Evolutionary conservation across 768 basidiomycete species (phyloP).

Genomic region (Mycena latifolia): DNA sequence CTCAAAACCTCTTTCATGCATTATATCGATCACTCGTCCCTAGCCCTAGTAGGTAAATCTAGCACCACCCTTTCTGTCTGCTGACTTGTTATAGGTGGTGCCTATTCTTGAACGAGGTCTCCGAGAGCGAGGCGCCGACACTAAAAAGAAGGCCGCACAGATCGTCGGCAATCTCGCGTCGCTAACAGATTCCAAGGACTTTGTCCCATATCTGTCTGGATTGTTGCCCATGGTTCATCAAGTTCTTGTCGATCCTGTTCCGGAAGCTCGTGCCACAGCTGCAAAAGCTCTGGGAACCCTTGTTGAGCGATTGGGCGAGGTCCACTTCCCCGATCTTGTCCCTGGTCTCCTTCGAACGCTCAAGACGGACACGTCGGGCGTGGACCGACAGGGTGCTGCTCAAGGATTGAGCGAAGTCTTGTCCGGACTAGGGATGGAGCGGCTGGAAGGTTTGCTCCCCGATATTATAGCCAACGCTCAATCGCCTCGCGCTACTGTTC

Average conservation of each 20-base stretch:
- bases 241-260: slow-evolving; percentile 96
- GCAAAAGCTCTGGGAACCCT: slow-evolving; percentile 96
- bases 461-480: slow-evolving; percentile 94
- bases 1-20: slow-evolving; percentile 97
- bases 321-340: slow-evolving; percentile 95
- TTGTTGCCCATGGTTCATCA: slow-evolving; percentile 92
- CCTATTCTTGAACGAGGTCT: slow-evolving; percentile 96
- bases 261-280: slow-evolving; percentile 96
- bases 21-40: slow-evolving; percentile 96
- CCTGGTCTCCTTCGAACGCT: slow-evolving; percentile 89
- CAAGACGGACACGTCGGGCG: slow-evolving; percentile 93
- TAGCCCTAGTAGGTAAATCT: slow-evolving; percentile 80
- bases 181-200: slow-evolving; percentile 90
- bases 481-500: slow-evolving; percentile 89
- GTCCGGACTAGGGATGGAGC: slow-evolving; percentile 97
- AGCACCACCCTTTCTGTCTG: not conserved
- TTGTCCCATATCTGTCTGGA: slow-evolving; percentile 92
- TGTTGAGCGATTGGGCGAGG: slow-evolving; percentile 96
- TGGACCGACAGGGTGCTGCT: slow-evolving; percentile 97
- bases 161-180: slow-evolving; percentile 98
- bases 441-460: slow-evolving; percentile 92
- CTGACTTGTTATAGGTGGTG: slow-evolving; percentile 71
- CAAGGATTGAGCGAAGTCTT: slow-evolving; percentile 97
- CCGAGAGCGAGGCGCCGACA: slow-evolving; percentile 92
- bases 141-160: slow-evolving; percentile 95